These are phyloP conservation scores for Heteromeles arbutifolia DNA, from an alignment of 306 rosid species.

Conservation along the genomic window DNA sequence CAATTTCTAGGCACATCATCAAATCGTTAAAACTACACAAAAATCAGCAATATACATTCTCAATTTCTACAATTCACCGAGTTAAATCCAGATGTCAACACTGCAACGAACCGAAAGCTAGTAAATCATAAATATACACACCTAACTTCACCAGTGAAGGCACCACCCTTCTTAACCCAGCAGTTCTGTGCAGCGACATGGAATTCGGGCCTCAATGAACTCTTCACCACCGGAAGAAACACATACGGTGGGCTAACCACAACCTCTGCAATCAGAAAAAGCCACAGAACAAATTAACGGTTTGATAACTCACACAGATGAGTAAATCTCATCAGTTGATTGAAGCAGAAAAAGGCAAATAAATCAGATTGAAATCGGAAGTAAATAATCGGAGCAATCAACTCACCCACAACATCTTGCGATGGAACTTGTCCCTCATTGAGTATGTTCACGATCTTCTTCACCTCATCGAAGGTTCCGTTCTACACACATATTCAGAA, in stretches of 20 bases:
- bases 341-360: not conserved
- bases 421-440: conserved; percentile 67
- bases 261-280: conserved; percentile 46
- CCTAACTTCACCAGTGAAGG: conserved; percentile 85
- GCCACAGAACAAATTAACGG: not conserved
- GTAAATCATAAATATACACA: conserved; percentile 12
- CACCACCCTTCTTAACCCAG: conserved; percentile 91
- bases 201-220: conserved; percentile 57
- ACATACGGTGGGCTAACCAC: conserved; percentile 85
- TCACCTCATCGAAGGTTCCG: conserved; percentile 77
- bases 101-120: not conserved
- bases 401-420: conserved; percentile 72
- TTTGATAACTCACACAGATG: not conserved
- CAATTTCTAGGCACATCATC: not conserved
- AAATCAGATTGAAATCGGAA: not conserved
- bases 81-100: not conserved
- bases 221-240: conserved; percentile 53
- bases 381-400: not conserved
- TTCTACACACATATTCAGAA: conserved; percentile 37
- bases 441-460: conserved; percentile 60
- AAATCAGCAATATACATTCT: not conserved
- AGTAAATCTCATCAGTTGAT: not conserved
- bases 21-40: not conserved
- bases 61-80: not conserved
- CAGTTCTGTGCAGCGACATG: conserved; percentile 76